phyloP scores from a whole-genome alignment of 306 rosid species.

The Begonia masoniana region DNA sequence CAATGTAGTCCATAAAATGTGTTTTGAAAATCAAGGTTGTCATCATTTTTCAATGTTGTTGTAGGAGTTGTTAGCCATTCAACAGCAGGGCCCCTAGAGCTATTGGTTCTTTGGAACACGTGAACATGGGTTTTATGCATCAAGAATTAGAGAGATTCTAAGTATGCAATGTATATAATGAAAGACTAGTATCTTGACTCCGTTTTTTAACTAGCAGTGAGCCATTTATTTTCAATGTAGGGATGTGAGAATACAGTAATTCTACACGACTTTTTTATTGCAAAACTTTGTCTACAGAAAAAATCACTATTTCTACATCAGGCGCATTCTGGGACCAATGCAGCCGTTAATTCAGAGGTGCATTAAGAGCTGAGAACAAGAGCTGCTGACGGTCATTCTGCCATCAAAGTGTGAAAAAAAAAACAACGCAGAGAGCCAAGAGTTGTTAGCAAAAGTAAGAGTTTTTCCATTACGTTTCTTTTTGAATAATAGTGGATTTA shows the following conservation, averaged over 20 bases:
- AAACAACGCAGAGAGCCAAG: conserved; percentile 99
- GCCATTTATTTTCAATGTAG: not conserved
- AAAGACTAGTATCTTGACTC: conserved; percentile 22
- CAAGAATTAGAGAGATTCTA: conserved; percentile 94
- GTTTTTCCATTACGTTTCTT: conserved; percentile 6
- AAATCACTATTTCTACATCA: conserved; percentile 91
- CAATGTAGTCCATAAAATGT: not conserved
- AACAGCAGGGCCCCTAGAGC: conserved; percentile 99
- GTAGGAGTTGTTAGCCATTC: conserved; percentile 97
- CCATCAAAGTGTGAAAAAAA: conserved; percentile 94
- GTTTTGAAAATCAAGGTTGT: not conserved
- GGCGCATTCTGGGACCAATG: conserved; percentile 99
- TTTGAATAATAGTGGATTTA: not conserved
- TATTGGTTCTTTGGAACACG: conserved; percentile 96
- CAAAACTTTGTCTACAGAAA: conserved; percentile 41
- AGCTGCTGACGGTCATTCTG: conserved; percentile 88
- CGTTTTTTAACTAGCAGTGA: too few relatives aligned
- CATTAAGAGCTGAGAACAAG: conserved; percentile 98
- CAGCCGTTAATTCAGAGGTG: conserved; percentile 99
- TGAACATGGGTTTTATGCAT: conserved; percentile 99
- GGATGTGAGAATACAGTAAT: conserved; percentile 2
- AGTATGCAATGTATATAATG: conserved; percentile 99
- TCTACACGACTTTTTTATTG: conserved; percentile 4
- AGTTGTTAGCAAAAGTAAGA: conserved; percentile 82
- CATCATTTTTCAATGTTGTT: conserved; percentile 4